Conservation (phyloP, 176 grass and related monocot species). For the Paspalum vaginatum region DNA sequence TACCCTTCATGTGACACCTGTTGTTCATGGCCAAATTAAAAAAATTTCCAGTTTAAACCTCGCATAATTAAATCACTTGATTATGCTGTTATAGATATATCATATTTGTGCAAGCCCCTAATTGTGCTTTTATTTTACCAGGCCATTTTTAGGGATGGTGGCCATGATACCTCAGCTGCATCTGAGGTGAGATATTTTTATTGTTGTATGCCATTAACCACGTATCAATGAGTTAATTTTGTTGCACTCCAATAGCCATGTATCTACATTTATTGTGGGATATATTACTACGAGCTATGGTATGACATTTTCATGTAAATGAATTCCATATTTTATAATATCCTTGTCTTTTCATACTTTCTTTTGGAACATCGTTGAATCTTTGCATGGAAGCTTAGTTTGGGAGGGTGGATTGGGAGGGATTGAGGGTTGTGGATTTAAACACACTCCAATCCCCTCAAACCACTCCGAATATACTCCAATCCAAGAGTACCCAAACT, state of each 20-base stretch:
- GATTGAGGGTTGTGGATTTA: too few species aligned
- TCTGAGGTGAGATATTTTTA: conserved; percentile 56
- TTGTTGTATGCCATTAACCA: not conserved
- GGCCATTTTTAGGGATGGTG: conserved; percentile 45
- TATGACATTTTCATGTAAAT: not conserved
- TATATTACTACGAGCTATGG: not conserved
- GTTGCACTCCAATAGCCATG: not conserved
- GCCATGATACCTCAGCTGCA: conserved; percentile 35
- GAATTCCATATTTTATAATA: not conserved
- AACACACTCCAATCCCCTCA: not conserved
- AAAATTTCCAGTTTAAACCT: not conserved
- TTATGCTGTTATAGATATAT: not conserved
- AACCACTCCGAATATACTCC: too few species aligned
- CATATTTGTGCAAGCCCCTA: not conserved
- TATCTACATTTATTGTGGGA: not conserved
- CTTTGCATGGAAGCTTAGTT: not conserved
- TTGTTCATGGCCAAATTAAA: not conserved
- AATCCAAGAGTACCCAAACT: too few species aligned
- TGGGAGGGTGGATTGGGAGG: too few species aligned
- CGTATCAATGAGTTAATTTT: not conserved
- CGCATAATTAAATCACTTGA: not conserved
- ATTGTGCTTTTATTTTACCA: conserved; percentile 39
- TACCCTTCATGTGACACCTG: not conserved
- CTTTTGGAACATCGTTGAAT: not conserved
- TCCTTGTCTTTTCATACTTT: not conserved